A percentile compares a stretch with the other conserved stretches of the same genome.
phyloP scores from a whole-genome alignment of 495 filamentous ascomycete genomes.

The Hyphodiscus hymeniophilus region DNA sequence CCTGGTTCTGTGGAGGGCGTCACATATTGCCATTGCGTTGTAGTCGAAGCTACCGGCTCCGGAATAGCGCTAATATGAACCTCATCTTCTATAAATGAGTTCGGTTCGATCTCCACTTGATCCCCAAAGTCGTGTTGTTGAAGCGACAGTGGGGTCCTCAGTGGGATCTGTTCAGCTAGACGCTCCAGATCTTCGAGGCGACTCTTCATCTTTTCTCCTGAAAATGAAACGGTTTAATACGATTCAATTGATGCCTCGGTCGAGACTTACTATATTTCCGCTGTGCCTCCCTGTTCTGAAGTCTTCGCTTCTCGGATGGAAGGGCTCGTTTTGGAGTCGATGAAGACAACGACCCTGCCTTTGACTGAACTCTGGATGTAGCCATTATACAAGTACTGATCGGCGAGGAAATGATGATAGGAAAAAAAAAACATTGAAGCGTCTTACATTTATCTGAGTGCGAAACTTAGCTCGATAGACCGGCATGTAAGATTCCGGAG shows the following conservation, averaged over 20 bases:
- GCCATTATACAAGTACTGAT: too few relatives aligned
- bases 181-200: conserved; percentile 1
- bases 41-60: too few relatives aligned
- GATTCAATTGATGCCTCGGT: background rate
- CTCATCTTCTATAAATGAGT: background rate
- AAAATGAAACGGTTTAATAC: background rate
- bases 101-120: background rate
- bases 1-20: too few relatives aligned
- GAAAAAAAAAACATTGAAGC: too few relatives aligned
- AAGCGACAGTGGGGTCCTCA: background rate
- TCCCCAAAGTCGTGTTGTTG: background rate
- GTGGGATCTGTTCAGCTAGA: background rate
- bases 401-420: too few relatives aligned
- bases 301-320: conserved; percentile 29
- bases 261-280: conserved; percentile 27
- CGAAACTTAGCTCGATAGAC: too few relatives aligned
- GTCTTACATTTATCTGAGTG: too few relatives aligned
- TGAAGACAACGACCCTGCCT: too few relatives aligned
- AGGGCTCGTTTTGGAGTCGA: conserved; percentile 19
- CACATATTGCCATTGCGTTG: too few relatives aligned
- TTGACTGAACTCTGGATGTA: too few relatives aligned
- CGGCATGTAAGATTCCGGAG: too few relatives aligned
- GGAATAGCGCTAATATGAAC: background rate
- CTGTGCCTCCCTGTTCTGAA: conserved; percentile 32
- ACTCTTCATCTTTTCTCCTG: conserved; percentile 2